Base-by-base conservation (phyloP, 345 rosid genomes). In the Camelina sativa region DNA sequence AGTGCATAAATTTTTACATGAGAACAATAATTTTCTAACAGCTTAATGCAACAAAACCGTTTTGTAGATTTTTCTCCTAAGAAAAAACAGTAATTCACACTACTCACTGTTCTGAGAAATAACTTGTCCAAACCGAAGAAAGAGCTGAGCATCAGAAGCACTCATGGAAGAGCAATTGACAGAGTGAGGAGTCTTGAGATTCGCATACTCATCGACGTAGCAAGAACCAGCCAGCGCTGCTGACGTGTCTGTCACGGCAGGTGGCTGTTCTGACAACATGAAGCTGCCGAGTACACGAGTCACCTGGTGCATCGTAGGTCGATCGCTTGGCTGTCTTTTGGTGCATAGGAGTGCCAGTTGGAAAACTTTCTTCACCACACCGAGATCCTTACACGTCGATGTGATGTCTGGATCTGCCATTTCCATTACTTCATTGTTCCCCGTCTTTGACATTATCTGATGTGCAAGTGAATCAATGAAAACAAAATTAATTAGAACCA, bases 281-380 rank as follows among this genome's bases (percentile, higher is more conserved):
- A 92, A 88, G 83, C 89, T 95, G 20, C 84, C 79, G 0, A 95
- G 85, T 23, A 95, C 97, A 1, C 96, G 88, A 2, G 89, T 81
- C 60, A 95, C 96, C 72, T 92, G 92, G 40, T 92, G 97, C 97
- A 95, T 95, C 2, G 97, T 87, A 11, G 97, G 97, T 56, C 97
- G 77, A 10, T 95, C 97, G 0, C 76, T 73, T 10, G 97, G 97
- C 65, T 89, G 97, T 62, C 82, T 84, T 85, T 92, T 92, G 37
- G 96, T 76, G 81, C 97, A 92, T 1, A 90, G 76, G 2, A 92
- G 86, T 1, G 99, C 98, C 3, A 95, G 92, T 76, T 92, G 99
- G 69, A 92, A 95, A 41, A 85, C 91, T 62, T 95, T 95, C 89
- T 95, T 92, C 12, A 90, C 94, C 1, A 80, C 91, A 16, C 86